These are phyloP conservation scores for Biscogniauxia mediterranea DNA, from an alignment of 2,329 filamentous ascomycete genomes.

Conservation along the genomic window DNA sequence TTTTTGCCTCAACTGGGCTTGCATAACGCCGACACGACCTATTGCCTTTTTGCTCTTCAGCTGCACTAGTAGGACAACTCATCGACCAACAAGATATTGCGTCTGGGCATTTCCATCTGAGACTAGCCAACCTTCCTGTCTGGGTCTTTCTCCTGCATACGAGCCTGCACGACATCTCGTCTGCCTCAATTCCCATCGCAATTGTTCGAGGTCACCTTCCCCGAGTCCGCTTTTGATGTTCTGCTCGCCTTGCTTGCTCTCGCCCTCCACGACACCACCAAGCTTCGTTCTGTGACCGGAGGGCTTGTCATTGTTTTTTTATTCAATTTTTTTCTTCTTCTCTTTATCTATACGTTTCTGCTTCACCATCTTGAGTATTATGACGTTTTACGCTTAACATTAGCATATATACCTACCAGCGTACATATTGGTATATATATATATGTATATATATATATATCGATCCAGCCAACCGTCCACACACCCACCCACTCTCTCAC, in stretches of 20 bases:
- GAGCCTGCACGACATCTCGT: not conserved
- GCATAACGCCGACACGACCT: not conserved
- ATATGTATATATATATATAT: too few species aligned
- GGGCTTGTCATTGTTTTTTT: not conserved
- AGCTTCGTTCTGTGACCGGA: not conserved
- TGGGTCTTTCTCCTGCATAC: not conserved
- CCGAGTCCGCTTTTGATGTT: too few species aligned
- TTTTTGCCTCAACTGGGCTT: not conserved
- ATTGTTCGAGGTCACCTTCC: too few species aligned
- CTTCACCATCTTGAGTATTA: conserved; percentile 11
- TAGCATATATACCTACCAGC: conserved; percentile 13
- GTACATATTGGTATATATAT: too few species aligned
- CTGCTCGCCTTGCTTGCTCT: not conserved
- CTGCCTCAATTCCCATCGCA: not conserved
- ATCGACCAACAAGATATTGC: not conserved
- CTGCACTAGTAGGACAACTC: not conserved
- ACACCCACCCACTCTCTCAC: too few species aligned
- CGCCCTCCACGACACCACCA: not conserved
- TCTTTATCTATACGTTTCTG: conserved; percentile 15
- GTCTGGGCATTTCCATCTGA: not conserved
- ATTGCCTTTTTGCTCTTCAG: not conserved
- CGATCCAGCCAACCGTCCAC: too few species aligned
- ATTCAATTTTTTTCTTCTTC: conserved; percentile 18
- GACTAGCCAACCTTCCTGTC: not conserved
- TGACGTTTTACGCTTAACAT: conserved; percentile 20